Evolutionary conservation across 495 filamentous ascomycete species (phyloP), one percentile per base, ranked within the genome.

Genomic region (Trichoderma reesei): DNA sequence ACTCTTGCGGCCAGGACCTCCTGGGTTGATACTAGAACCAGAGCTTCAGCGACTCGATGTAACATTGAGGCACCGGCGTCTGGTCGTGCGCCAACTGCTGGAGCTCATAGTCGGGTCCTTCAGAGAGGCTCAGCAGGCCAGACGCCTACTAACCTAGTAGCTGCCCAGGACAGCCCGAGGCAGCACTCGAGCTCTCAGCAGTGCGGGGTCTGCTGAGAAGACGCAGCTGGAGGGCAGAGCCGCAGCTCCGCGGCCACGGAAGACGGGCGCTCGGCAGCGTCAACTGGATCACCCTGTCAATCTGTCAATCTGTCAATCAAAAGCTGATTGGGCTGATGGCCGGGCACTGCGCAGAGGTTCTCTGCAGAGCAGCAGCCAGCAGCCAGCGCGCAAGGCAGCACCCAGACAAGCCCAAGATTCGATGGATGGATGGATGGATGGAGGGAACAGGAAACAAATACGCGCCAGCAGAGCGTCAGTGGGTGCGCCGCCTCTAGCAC

Each of bases 141-240:
- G 26, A n/a, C 26, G 51, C 51, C 51, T 14, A 46, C 2, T 14
- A 14, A 20, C 51, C 51, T 14, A 46, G 42, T 14, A 14, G 42
- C 42, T 33, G 14, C 26, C 1, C 26, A 39, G 38, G 38, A 11
- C 38, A 11, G 26, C 26, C 26, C 26, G 26, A 26, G 26, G 26
- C 26, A 26, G 26, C 26, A 26, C 26, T 26, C 26, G 26, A 26
- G 26, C 26, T 26, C 26, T 26, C 26, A 26, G 51, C 51, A 56
- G 51, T 56, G 51, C 51, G 51, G 51, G 51, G 51, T 56, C 51
- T 34, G 26, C 51, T 18, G 6, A 56, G 31, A 11, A 56, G 51
- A 26, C 20, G 20, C 18, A 31, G n/a, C n/a, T n/a, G n/a, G n/a
- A n/a, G 48, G 20, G 14, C 38, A 39, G 6, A 11, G 38, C 38